Base-by-base conservation (phyloP, 352 stramenopile species). In the Phytophthora tubulina region DNA sequence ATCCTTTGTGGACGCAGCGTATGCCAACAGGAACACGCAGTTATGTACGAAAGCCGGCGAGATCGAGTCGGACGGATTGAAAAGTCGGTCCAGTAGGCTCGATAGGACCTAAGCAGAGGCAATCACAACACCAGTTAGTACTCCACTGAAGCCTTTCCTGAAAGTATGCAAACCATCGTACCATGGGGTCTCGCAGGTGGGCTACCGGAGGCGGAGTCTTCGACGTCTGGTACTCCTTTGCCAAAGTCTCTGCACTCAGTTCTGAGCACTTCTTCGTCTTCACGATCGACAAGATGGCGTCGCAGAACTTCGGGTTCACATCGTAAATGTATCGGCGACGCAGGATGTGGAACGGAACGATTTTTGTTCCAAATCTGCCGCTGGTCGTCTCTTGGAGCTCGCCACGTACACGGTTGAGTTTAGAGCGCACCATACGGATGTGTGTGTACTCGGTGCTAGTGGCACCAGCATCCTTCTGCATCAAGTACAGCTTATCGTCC, bases 231-330 rank as follows among this genome's bases (percentile, higher is more conserved):
- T 90, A 96, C 48, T 90, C 86, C 52, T 91, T 90, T n/a, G 78
- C 86, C 31, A 96, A 73, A 1, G 78, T 78, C 31, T 95, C 82
- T 1, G 79, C 80, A 38, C 79, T 82, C 33, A 73, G 21, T 42
- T 92, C 86, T 0, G 84, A 90, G 39, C 88, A 95, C 53, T 90
- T 93, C 60, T 89, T 90, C 0, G 80, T 83, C 62, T 90, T 91
- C 7, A 94, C 63, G 44, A 95, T 93, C 30, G 84, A 91, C 59
- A 95, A 48, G 27, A 95, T 84, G 0, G 88, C 86, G 41, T 93
- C 82, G 49, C 83, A 91, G 33, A 95, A 80, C 4, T 75, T 79
- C 5, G 73, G 57, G 27, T 91, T 90, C 2, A 78, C 64, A 30
- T 92, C 77, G 46, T 91, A 79, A 44, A 93, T 52, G 52, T 90